Conservation (phyloP, 2,329 filamentous ascomycete species). For the Xenoacremonium recifei region DNA sequence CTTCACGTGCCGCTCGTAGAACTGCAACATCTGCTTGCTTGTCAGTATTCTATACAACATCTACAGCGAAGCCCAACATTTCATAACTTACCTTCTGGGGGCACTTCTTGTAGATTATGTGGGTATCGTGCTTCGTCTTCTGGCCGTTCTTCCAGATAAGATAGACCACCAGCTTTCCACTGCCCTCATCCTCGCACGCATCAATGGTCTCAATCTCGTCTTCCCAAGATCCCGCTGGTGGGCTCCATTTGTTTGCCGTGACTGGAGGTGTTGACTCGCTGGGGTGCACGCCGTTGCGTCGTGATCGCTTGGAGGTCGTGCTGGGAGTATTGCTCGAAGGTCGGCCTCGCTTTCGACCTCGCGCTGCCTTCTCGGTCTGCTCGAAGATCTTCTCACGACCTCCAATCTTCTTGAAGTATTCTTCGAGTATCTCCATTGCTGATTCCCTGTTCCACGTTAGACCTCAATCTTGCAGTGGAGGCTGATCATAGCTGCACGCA, state of each 20-base stretch:
- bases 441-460: slow-evolving; percentile 56
- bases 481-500: slow-evolving; percentile 7
- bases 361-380: slow-evolving; percentile 47
- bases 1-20: slow-evolving; percentile 58
- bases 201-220: slow-evolving; percentile 69
- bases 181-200: slow-evolving; percentile 65
- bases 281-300: slow-evolving; percentile 50
- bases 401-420: slow-evolving; percentile 63
- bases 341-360: slow-evolving; percentile 58
- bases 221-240: slow-evolving; percentile 75
- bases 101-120: slow-evolving; percentile 70
- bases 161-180: slow-evolving; percentile 62
- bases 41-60: slow-evolving; percentile 11
- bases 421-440: slow-evolving; percentile 58
- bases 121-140: slow-evolving; percentile 71
- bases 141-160: slow-evolving; percentile 71
- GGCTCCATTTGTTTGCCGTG: slow-evolving; percentile 55
- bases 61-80: background rate
- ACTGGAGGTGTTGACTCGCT: slow-evolving; percentile 47
- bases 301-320: slow-evolving; percentile 42
- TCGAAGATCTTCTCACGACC: slow-evolving; percentile 58
- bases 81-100: slow-evolving; percentile 66
- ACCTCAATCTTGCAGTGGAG: no score
- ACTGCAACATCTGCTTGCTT: slow-evolving; percentile 53
- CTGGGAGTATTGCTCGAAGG: slow-evolving; percentile 37